phyloP scores from a whole-genome alignment of 768 basidiomycete species.

The Rhodotorula sphaerocarpa region DNA sequence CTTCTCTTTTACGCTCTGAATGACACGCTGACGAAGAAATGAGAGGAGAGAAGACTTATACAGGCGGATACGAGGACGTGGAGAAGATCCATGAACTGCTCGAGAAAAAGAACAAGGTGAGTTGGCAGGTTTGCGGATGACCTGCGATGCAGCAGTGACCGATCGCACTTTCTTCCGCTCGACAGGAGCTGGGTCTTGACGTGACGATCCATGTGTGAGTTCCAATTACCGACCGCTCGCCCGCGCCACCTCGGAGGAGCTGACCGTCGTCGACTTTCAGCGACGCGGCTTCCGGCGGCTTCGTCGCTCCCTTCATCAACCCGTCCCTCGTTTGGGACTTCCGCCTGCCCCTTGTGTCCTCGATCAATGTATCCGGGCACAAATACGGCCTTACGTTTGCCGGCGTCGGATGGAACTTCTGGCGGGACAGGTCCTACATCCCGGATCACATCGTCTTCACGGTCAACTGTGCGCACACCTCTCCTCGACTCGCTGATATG shows the following conservation, averaged over 20 bases:
- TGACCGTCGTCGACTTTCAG: not conserved
- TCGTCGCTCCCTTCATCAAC: constrained; percentile 36
- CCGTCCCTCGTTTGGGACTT: constrained; percentile 44
- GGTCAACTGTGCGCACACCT: constrained; percentile 24
- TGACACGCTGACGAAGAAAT: no score
- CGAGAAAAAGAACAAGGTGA: constrained; percentile 39
- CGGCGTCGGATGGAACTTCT: constrained; percentile 43
- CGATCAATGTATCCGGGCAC: constrained; percentile 43
- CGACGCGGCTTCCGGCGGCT: constrained; percentile 36
- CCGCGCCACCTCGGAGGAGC: no score
- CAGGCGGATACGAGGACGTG: constrained; percentile 38
- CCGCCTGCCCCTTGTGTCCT: constrained; percentile 41
- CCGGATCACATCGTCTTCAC: constrained; percentile 44
- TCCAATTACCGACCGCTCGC: no score
- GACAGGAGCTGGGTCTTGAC: no score
- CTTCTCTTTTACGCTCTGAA: no score
- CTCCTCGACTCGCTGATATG: no score
- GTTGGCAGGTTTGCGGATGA: no score
- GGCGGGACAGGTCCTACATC: constrained; percentile 40
- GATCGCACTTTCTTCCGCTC: no score
- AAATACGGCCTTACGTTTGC: constrained; percentile 36
- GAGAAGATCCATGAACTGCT: constrained; percentile 34
- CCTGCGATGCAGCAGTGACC: no score
- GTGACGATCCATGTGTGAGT: constrained; percentile 40
- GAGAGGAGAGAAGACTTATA: not conserved